Evolutionary conservation across 768 basidiomycete genomes (phyloP).

Genomic region (Lentinus brumalis): DNA sequence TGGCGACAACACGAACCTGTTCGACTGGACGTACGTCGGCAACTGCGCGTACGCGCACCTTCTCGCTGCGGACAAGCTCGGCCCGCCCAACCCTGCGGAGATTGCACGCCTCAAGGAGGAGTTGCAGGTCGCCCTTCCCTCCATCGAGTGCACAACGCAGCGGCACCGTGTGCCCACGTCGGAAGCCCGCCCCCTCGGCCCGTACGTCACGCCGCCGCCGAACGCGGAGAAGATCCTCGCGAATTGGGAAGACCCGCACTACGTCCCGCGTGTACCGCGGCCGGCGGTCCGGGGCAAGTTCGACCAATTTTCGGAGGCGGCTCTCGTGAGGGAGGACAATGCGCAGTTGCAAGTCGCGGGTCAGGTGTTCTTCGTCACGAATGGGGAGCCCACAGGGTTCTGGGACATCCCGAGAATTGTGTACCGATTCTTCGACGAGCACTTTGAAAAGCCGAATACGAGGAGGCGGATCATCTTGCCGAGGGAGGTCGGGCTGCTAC

Average conservation of each 20-base stretch:
- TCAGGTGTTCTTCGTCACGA: slow-evolving; percentile 95
- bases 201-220: slow-evolving; percentile 63
- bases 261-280: slow-evolving; percentile 42
- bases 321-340: slow-evolving; percentile 51
- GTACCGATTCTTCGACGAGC: slow-evolving; percentile 60
- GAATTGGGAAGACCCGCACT: slow-evolving; percentile 53
- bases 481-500: slow-evolving; percentile 61
- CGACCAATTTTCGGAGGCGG: slow-evolving; percentile 71
- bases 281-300: slow-evolving; percentile 74
- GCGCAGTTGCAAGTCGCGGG: slow-evolving; percentile 83
- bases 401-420: slow-evolving; percentile 89
- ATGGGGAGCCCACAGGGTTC: slow-evolving; percentile 94
- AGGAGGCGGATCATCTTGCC: slow-evolving; percentile 53
- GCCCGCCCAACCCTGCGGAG: slow-evolving; percentile 48
- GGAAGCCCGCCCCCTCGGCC: slow-evolving; percentile 79
- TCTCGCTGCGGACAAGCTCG: slow-evolving; percentile 88
- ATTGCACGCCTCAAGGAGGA: slow-evolving; percentile 34
- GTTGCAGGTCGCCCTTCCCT: slow-evolving; percentile 55
- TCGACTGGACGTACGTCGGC: slow-evolving; percentile 96
- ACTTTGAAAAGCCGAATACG: slow-evolving; percentile 55
- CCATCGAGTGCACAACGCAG: slow-evolving; percentile 68
- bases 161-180: slow-evolving; percentile 73
- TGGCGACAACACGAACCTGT: slow-evolving; percentile 90
- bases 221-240: slow-evolving; percentile 59
- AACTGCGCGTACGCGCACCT: slow-evolving; percentile 95